A percentile compares a stretch with the other conserved stretches of the same genome.
Evolutionary conservation across 352 stramenopile genomes (phyloP).

Genomic region (Pythium phragmiticola): DNA sequence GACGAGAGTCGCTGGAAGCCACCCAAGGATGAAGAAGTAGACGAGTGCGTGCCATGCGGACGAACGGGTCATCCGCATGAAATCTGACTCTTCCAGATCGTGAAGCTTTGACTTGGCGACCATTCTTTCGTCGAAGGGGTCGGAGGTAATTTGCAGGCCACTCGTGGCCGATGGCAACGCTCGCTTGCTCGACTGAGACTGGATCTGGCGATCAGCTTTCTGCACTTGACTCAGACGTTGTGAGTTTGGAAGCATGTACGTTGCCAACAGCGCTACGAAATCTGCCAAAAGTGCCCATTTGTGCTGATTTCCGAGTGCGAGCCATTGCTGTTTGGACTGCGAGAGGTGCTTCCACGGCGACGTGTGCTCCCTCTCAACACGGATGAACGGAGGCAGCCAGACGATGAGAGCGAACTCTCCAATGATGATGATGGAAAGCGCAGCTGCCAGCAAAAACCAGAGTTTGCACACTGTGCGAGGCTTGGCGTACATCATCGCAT

Average conservation of each 20-base stretch:
- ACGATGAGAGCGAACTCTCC: slow-evolving; percentile 70
- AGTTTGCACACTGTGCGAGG: slow-evolving; percentile 49
- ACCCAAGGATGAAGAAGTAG: slow-evolving; percentile 57
- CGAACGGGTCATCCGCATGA: slow-evolving; percentile 55
- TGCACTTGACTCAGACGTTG: slow-evolving; percentile 32
- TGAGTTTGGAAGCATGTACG: slow-evolving; percentile 70
- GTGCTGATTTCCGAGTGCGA: slow-evolving; percentile 64
- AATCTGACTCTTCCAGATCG: slow-evolving; percentile 35
- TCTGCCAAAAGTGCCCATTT: slow-evolving; percentile 79
- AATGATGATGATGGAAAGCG: slow-evolving; percentile 70
- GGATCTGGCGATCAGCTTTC: slow-evolving; percentile 32
- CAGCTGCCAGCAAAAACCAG: slow-evolving; percentile 52
- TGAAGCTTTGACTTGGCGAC: slow-evolving; percentile 7
- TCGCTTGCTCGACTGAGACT: slow-evolving; percentile 14
- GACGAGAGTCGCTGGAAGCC: slow-evolving; percentile 69
- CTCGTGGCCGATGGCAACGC: neutral
- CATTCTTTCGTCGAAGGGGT: slow-evolving; percentile 10
- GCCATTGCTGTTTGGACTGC: slow-evolving; percentile 60
- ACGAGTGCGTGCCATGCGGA: slow-evolving; percentile 72
- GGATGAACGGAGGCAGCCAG: slow-evolving; percentile 60
- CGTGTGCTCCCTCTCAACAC: slow-evolving; percentile 56
- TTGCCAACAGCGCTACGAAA: slow-evolving; percentile 63
- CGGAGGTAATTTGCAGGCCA: neutral
- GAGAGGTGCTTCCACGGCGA: slow-evolving; percentile 59
- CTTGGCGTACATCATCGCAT: slow-evolving; percentile 69